phyloP scores from a whole-genome alignment of 2,329 filamentous ascomycete species.

The Diplodia corticola region DNA sequence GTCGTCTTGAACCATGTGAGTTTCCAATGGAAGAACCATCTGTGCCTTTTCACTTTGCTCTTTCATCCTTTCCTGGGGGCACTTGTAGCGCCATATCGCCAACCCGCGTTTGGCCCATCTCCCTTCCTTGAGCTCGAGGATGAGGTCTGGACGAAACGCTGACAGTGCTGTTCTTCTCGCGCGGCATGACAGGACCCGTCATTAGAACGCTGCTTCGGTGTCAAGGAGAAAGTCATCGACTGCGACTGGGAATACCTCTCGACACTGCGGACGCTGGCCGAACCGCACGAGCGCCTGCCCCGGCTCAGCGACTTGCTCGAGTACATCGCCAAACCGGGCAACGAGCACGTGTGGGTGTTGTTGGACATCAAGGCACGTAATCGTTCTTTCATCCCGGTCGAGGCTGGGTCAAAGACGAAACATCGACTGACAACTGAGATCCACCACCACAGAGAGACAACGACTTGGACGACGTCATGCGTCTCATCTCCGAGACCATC shows the following conservation, averaged over 20 bases:
- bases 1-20: constrained; percentile 73
- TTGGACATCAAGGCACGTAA: constrained; percentile 78
- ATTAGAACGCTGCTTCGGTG: constrained; percentile 78
- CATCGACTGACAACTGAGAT: constrained; percentile 10
- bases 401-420: no score
- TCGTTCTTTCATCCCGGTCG: no score
- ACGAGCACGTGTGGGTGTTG: constrained; percentile 73
- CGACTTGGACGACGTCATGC: constrained; percentile 68
- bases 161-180: background rate
- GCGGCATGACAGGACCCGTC: constrained; percentile 56
- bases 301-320: constrained; percentile 71
- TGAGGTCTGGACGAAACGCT: background rate
- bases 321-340: constrained; percentile 65
- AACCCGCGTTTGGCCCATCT: no score
- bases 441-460: constrained; percentile 66
- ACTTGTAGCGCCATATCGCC: background rate
- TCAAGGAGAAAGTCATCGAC: constrained; percentile 70
- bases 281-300: constrained; percentile 72
- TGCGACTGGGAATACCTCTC: constrained; percentile 74
- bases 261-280: constrained; percentile 64
- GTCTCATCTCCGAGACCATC: constrained; percentile 65
- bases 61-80: constrained; percentile 42
- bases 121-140: background rate
- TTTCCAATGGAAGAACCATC: no score
- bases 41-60: constrained; percentile 23